A percentile compares a stretch with the other conserved stretches of the same genome.
phyloP scores from a whole-genome alignment of 768 basidiomycete species.

The Amanita molliuscula region DNA sequence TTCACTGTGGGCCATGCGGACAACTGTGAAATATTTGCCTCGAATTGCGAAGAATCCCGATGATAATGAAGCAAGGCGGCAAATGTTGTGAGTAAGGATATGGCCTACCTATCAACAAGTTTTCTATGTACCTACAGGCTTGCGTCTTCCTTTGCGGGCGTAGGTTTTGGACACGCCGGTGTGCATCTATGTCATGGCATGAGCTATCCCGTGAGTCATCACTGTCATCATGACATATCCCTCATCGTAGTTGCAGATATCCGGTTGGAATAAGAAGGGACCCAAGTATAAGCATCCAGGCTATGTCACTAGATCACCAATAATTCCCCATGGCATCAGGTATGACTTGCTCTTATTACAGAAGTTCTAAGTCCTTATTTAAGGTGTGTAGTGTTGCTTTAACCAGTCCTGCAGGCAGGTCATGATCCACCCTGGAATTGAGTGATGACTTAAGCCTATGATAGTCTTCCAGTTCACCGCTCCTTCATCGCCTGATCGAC shows the following conservation, averaged over 20 bases:
- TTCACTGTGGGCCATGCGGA: constrained; percentile 85
- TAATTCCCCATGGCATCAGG: constrained; percentile 91
- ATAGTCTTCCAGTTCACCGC: constrained; percentile 92
- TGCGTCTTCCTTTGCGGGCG: constrained; percentile 90
- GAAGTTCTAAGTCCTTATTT: neutral
- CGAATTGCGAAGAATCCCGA: constrained; percentile 70
- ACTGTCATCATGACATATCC: neutral
- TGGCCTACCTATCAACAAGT: neutral
- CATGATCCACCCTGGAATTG: constrained; percentile 7
- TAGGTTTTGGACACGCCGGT: constrained; percentile 91
- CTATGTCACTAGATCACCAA: constrained; percentile 75
- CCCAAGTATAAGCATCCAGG: constrained; percentile 89
- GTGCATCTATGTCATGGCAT: constrained; percentile 88
- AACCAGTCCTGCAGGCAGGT: constrained; percentile 72
- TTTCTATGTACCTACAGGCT: constrained; percentile 35
- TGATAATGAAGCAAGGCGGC: constrained; percentile 74
- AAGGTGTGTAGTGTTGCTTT: constrained; percentile 54
- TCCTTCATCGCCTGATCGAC: constrained; percentile 84
- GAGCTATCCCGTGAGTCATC: constrained; percentile 51
- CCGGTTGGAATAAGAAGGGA: constrained; percentile 89
- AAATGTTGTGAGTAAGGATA: constrained; percentile 67
- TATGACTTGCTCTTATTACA: constrained; percentile 15
- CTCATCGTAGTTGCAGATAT: constrained; percentile 43
- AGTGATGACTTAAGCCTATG: neutral
- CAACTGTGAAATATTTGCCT: constrained; percentile 84